A percentile compares a stretch with the other conserved stretches of the same genome.
phyloP scores from a whole-genome alignment of 306 rosid species.

The Crotalaria pallida region DNA sequence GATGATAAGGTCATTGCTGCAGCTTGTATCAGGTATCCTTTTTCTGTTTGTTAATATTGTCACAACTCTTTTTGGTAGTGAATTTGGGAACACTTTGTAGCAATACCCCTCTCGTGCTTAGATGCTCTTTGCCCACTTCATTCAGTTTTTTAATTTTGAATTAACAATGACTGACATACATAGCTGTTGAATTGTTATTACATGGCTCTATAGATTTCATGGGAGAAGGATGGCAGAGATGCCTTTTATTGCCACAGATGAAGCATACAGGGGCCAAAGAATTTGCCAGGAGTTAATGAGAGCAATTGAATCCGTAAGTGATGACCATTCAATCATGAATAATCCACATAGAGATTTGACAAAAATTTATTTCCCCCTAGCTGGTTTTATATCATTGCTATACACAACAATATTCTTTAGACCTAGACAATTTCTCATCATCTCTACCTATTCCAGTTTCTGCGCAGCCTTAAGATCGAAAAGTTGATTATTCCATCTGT shows the following conservation, averaged over 20 bases:
- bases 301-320: conserved; percentile 35
- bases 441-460: conserved; percentile 22
- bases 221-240: conserved; percentile 32
- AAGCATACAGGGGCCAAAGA: conserved; percentile 18
- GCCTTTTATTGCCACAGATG: conserved; percentile 33
- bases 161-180: not conserved
- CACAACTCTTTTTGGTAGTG: not conserved
- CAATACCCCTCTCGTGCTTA: not conserved
- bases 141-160: not conserved
- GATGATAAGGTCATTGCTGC: conserved; percentile 26
- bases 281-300: conserved; percentile 15
- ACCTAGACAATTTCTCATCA: not conserved
- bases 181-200: not conserved
- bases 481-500: conserved; percentile 25
- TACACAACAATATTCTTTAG: not conserved
- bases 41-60: not conserved
- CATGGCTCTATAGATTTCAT: conserved; percentile 20
- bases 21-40: conserved; percentile 38
- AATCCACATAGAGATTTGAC: not conserved
- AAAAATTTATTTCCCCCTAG: not conserved
- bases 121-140: not conserved
- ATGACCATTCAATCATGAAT: not conserved
- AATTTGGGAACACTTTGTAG: not conserved
- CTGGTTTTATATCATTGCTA: not conserved
- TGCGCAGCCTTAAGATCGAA: conserved; percentile 10